Evolutionary conservation across 495 filamentous ascomycete genomes (phyloP).

Genomic region (Durotheca rogersii): DNA sequence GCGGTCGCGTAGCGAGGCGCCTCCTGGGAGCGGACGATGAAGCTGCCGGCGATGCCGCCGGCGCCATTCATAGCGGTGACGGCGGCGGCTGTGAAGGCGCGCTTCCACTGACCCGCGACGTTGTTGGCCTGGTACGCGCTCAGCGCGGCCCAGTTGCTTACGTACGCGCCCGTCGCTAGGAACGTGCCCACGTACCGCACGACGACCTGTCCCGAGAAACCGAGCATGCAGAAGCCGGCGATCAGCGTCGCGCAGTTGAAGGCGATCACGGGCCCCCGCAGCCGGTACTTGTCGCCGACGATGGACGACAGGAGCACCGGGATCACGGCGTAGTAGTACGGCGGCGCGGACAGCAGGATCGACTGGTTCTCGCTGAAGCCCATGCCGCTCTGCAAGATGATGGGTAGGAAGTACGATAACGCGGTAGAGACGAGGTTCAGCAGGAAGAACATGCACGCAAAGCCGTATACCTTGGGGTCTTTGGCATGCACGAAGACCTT

Average conservation of each 20-base stretch:
- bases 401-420: conserved; percentile 69
- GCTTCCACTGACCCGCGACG: conserved; percentile 71
- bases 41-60: conserved; percentile 75
- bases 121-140: conserved; percentile 74
- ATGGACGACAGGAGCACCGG: conserved; percentile 70
- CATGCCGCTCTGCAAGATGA: conserved; percentile 70
- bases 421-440: conserved; percentile 70
- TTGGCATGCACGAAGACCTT: conserved; percentile 61
- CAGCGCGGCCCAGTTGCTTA: conserved; percentile 78
- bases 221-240: conserved; percentile 70
- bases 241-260: conserved; percentile 77
- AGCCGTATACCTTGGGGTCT: conserved; percentile 73
- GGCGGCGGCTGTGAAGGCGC: conserved; percentile 67
- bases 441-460: conserved; percentile 70
- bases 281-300: conserved; percentile 62
- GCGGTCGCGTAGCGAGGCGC: conserved; percentile 70
- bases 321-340: conserved; percentile 74
- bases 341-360: conserved; percentile 72
- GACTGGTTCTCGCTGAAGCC: conserved; percentile 65
- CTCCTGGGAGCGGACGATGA: conserved; percentile 66
- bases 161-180: conserved; percentile 74
- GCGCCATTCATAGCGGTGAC: conserved; percentile 72
- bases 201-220: conserved; percentile 64
- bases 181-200: conserved; percentile 74
- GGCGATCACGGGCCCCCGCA: conserved; percentile 67